A percentile compares a stretch with the other conserved stretches of the same genome.
Evolutionary conservation across 2,329 filamentous ascomycete species (phyloP).

Genomic region (Fusarium udum): DNA sequence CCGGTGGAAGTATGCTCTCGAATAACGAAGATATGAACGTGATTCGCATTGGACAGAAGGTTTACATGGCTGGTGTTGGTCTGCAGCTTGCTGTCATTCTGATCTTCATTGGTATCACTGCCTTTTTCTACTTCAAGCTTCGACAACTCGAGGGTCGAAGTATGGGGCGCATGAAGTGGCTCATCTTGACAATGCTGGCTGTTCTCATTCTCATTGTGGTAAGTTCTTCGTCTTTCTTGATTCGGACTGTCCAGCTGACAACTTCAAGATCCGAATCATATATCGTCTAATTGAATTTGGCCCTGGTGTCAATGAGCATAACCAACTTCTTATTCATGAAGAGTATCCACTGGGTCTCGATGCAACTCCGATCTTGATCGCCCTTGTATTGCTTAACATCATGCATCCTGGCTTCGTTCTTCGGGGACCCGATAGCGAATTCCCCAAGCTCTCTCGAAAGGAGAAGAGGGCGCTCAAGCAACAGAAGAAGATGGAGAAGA

Average conservation of each 20-base stretch:
- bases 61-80: conserved; percentile 53
- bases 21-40: conserved; percentile 36
- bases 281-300: conserved; percentile 68
- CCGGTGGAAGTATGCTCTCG: conserved; percentile 51
- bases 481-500: conserved; percentile 48
- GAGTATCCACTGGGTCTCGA: conserved; percentile 62
- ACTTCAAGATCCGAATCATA: conserved; percentile 62
- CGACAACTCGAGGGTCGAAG: conserved; percentile 31
- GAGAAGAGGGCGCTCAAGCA: conserved; percentile 56
- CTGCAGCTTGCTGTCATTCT: conserved; percentile 51
- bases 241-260: conserved; percentile 3
- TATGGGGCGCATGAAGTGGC: conserved; percentile 45
- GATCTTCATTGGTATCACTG: conserved; percentile 50
- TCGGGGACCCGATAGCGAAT: conserved; percentile 56
- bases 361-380: conserved; percentile 65
- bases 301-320: conserved; percentile 53
- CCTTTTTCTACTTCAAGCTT: conserved; percentile 48
- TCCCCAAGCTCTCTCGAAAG: conserved; percentile 52
- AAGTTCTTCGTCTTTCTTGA: conserved; percentile 18
- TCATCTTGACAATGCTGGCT: conserved; percentile 48
- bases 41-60: conserved; percentile 48
- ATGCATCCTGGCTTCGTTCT: conserved; percentile 60
- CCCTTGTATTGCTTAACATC: conserved; percentile 52
- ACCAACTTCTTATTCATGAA: conserved; percentile 60
- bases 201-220: conserved; percentile 51